phyloP scores from a whole-genome alignment of 2,329 filamentous ascomycete genomes.

The Fusarium pininemorale region DNA sequence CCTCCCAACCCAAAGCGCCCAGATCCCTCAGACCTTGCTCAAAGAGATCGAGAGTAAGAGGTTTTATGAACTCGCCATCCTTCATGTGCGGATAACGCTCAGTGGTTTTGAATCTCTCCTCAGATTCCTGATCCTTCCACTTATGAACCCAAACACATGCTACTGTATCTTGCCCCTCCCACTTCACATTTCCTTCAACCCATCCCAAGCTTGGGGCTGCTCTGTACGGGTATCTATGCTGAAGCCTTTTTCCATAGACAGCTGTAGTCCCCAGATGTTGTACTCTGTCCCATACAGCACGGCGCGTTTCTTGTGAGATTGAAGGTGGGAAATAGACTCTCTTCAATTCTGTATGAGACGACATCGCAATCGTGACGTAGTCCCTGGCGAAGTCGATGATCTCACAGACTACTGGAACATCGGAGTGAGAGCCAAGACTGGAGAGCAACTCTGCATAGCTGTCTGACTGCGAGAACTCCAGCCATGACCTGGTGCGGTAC shows the following conservation, averaged over 20 bases:
- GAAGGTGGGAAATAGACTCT: neutral
- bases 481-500: neutral
- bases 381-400: rapidly evolving
- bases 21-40: neutral
- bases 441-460: neutral
- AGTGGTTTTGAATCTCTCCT: neutral
- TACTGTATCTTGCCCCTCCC: neutral
- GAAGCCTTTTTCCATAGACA: rapidly evolving
- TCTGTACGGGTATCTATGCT: neutral
- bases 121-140: neutral
- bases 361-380: neutral
- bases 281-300: neutral
- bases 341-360: neutral
- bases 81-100: neutral
- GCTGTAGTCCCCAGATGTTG: neutral
- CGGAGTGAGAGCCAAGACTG: neutral
- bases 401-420: neutral
- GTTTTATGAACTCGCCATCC: neutral
- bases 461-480: neutral
- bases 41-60: neutral
- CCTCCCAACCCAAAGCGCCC: neutral
- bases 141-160: neutral
- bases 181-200: neutral
- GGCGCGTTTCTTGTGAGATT: neutral
- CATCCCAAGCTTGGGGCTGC: rapidly evolving